phyloP scores from a whole-genome alignment of 2,329 filamentous ascomycete species.

The Aureobasidium leucospermi region DNA sequence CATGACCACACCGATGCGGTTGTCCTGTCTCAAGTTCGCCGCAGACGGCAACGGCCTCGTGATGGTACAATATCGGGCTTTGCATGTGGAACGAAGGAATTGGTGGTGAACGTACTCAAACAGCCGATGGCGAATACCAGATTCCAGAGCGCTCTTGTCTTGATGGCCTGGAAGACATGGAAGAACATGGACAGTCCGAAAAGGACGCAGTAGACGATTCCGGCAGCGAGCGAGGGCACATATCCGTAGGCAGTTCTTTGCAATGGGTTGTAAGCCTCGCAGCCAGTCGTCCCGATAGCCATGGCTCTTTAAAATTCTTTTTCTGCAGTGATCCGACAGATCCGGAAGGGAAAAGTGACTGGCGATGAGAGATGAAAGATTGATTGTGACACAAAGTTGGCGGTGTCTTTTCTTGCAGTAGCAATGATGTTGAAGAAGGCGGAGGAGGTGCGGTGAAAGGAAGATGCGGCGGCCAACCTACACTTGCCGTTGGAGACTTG shows the following conservation, averaged over 20 bases:
- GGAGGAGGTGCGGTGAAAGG: background rate
- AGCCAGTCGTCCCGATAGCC: slow-evolving; percentile 14
- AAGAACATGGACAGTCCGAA: slow-evolving; percentile 14
- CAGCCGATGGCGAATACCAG: slow-evolving; percentile 12
- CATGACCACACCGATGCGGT: too few relatives aligned
- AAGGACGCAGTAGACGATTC: slow-evolving; percentile 15
- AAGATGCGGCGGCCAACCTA: background rate
- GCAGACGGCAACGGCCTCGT: too few relatives aligned
- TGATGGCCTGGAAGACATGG: slow-evolving; percentile 12
- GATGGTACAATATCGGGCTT: too few relatives aligned
- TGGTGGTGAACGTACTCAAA: background rate
- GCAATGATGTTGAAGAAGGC: background rate
- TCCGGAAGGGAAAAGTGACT: background rate
- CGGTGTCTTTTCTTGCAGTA: background rate
- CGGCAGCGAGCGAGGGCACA: slow-evolving; percentile 13
- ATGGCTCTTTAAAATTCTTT: background rate
- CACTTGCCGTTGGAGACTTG: background rate
- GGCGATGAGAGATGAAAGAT: background rate
- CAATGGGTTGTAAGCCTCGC: slow-evolving; percentile 8
- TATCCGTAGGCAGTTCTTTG: slow-evolving; percentile 14
- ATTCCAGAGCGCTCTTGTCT: slow-evolving; percentile 12
- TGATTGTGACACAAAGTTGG: background rate
- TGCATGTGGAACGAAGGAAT: background rate
- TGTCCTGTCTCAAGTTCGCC: too few relatives aligned
- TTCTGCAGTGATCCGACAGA: background rate